A percentile compares a stretch with the other conserved stretches of the same genome.
Conservation (phyloP, 176 grass and related monocot genomes). For the Avena eriantha region DNA sequence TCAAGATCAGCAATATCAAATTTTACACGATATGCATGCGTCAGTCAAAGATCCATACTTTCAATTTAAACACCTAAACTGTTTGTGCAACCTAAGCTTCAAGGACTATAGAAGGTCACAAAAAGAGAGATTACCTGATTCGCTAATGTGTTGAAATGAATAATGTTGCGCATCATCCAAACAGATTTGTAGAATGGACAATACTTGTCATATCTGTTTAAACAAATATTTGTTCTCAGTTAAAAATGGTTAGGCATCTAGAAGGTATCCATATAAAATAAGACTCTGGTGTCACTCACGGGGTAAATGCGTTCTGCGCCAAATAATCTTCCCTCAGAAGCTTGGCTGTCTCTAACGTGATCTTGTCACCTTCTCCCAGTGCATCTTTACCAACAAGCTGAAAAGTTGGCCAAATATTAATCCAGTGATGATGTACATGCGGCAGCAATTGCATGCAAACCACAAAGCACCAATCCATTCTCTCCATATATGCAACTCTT, state of each 20-base stretch:
- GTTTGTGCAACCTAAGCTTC: background rate
- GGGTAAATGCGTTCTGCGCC: constrained; percentile 91
- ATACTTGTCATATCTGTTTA: constrained; percentile 78
- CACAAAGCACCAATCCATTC: background rate
- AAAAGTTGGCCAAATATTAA: constrained; percentile 37
- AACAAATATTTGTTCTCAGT: constrained; percentile 17
- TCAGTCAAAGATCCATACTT: background rate
- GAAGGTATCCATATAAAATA: background rate
- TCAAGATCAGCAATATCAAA: background rate
- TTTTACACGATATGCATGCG: background rate
- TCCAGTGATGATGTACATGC: constrained; percentile 20
- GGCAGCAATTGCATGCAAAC: background rate
- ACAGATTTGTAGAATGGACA: constrained; percentile 95
- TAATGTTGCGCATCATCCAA: constrained; percentile 96
- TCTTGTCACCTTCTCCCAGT: constrained; percentile 82
- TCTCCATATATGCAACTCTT: constrained; percentile 1
- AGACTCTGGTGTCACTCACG: constrained; percentile 51
- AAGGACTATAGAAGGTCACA: background rate
- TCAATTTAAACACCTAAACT: constrained; percentile 7
- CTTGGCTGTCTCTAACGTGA: constrained; percentile 79
- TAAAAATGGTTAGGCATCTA: constrained; percentile 1
- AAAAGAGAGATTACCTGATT: constrained; percentile 61
- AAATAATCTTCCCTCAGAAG: constrained; percentile 90
- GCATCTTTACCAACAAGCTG: constrained; percentile 97
- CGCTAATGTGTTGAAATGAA: constrained; percentile 81